Percentiles rank a stretch among this genome's conserved stretches.
These are phyloP conservation scores for Penicillium sp. DNA, from an alignment of 2,329 filamentous ascomycete species.

Conservation along the genomic window DNA sequence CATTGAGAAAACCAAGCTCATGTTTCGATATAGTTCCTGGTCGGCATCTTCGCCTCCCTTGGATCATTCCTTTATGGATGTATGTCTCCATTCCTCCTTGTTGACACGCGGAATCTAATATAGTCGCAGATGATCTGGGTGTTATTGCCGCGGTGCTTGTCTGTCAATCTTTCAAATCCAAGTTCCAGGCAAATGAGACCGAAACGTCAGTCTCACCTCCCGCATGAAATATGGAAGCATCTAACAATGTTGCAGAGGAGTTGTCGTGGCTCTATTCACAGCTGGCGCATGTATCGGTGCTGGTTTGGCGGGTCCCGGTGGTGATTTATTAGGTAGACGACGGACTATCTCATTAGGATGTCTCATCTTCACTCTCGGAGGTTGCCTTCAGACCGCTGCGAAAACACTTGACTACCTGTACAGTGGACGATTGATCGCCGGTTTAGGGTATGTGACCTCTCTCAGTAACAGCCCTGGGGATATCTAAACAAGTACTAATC, in stretches of 20 bases:
- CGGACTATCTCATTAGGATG: constrained; percentile 70
- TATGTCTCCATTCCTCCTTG: constrained; percentile 14
- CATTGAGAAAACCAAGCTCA: background rate
- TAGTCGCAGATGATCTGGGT: constrained; percentile 50
- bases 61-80: constrained; percentile 58
- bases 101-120: background rate
- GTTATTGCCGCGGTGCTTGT: constrained; percentile 58
- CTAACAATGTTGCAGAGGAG: constrained; percentile 48
- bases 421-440: constrained; percentile 66
- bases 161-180: constrained; percentile 34
- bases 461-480: background rate
- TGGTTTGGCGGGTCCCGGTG: constrained; percentile 59
- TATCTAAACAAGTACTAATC: constrained; percentile 37
- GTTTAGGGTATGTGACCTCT: constrained; percentile 39
- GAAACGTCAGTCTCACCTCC: constrained; percentile 26
- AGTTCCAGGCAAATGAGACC: constrained; percentile 32
- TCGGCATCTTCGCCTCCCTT: constrained; percentile 58
- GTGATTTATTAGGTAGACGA: constrained; percentile 66
- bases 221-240: background rate
- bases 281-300: constrained; percentile 71
- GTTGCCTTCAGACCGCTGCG: constrained; percentile 70
- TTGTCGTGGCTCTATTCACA: constrained; percentile 75
- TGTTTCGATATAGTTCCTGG: constrained; percentile 48
- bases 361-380: constrained; percentile 68
- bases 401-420: constrained; percentile 61